Percentiles rank a stretch among this genome's conserved stretches.
These are phyloP conservation scores for Kwoniella pini DNA, from an alignment of 768 basidiomycete genomes.

Conservation along the genomic window DNA sequence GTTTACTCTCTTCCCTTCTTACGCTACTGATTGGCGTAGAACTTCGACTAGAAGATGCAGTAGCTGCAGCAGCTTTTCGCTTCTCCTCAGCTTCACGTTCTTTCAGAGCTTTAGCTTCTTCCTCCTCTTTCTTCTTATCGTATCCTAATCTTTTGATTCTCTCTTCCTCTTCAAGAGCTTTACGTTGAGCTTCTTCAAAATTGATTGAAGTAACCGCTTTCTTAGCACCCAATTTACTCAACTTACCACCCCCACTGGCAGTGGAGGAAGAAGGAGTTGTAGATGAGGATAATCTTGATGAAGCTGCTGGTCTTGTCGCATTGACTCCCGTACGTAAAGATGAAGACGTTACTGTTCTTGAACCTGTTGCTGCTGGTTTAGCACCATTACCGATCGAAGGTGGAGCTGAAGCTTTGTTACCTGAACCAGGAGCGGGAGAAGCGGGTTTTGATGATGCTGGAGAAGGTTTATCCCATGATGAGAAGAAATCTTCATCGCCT, in stretches of 20 bases:
- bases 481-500: constrained; percentile 82
- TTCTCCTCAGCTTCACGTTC: constrained; percentile 60
- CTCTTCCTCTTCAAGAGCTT: constrained; percentile 88
- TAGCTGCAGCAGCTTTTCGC: constrained; percentile 49
- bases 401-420: constrained; percentile 58
- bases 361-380: constrained; percentile 43
- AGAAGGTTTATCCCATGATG: constrained; percentile 87
- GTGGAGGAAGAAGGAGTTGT: constrained; percentile 35
- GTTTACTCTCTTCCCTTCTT: constrained; percentile 39
- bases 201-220: constrained; percentile 79
- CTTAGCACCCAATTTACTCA: constrained; percentile 72
- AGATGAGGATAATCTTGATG: constrained; percentile 48
- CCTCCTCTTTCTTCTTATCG: constrained; percentile 78
- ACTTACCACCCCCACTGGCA: constrained; percentile 60
- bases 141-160: constrained; percentile 88
- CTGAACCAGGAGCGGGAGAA: constrained; percentile 58
- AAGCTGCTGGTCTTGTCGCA: constrained; percentile 57
- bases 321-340: constrained; percentile 47
- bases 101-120: constrained; percentile 64
- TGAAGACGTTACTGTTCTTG: constrained; percentile 57
- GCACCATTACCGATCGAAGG: constrained; percentile 36
- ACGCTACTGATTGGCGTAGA: constrained; percentile 30
- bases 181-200: constrained; percentile 90
- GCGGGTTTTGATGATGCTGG: constrained; percentile 59
- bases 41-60: constrained; percentile 46